Percentiles rank a stretch among this genome's conserved stretches.
Evolutionary conservation across 306 rosid genomes (phyloP).

Genomic region (Senna tora): DNA sequence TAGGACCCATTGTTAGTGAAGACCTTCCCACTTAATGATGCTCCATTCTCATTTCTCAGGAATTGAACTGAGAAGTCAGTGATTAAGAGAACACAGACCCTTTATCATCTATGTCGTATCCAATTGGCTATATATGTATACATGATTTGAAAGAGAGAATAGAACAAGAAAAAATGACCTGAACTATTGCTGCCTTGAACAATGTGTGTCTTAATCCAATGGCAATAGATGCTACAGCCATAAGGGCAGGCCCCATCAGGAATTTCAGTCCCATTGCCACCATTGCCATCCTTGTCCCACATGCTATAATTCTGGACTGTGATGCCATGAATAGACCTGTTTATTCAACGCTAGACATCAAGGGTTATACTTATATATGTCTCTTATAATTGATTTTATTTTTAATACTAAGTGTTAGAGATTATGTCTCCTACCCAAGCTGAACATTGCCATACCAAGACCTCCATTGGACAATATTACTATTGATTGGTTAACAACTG

Average conservation of each 20-base stretch:
- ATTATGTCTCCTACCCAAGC: constrained; percentile 75
- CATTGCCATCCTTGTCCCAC: constrained; percentile 65
- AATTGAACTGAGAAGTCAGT: too few species aligned
- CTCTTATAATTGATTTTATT: too few species aligned
- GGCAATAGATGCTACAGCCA: constrained; percentile 71
- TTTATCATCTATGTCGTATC: too few species aligned
- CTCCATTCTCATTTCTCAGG: too few species aligned
- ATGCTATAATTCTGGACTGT: constrained; percentile 62
- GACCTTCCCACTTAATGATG: too few species aligned
- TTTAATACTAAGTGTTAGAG: too few species aligned
- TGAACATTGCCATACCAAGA: constrained; percentile 96
- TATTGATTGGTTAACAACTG: constrained; percentile 65
- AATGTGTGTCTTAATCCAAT: constrained; percentile 63
- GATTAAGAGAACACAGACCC: too few species aligned
- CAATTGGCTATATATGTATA: neutral
- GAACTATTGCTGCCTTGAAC: constrained; percentile 78
- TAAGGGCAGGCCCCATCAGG: constrained; percentile 79
- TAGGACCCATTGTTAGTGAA: too few species aligned
- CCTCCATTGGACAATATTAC: constrained; percentile 75
- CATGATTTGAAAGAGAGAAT: neutral
- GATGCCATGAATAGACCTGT: constrained; percentile 89
- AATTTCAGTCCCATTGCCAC: constrained; percentile 78
- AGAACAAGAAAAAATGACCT: constrained; percentile 48
- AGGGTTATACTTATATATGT: too few species aligned
- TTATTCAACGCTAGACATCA: neutral